phyloP scores from a whole-genome alignment of 1,139 yeast species.

The Nakaseomyces sp. region DNA sequence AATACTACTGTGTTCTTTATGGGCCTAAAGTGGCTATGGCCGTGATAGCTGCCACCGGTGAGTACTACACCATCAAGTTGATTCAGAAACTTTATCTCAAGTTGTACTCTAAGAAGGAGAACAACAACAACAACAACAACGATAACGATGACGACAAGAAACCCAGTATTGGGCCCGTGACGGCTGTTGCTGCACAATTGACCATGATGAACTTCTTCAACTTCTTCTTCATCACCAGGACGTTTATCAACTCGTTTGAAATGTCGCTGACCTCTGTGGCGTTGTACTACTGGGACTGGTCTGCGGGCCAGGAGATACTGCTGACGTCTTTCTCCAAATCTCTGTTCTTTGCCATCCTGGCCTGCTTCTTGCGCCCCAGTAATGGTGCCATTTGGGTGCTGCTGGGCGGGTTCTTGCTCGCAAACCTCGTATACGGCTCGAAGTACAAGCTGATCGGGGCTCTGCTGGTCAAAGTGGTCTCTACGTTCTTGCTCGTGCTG shows the following conservation, averaged over 20 bases:
- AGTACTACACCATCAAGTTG: conserved; percentile 47
- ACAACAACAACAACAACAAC: conserved; percentile 9
- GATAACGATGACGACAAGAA: conserved; percentile 20
- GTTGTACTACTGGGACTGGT: conserved; percentile 67
- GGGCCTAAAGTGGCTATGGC: conserved; percentile 68
- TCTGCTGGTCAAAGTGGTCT: conserved; percentile 21
- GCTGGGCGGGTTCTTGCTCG: conserved; percentile 39
- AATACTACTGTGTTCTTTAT: conserved; percentile 33
- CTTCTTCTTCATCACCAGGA: conserved; percentile 70
- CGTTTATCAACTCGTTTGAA: conserved; percentile 82
- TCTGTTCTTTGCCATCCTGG: conserved; percentile 41
- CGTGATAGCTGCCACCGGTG: conserved; percentile 62
- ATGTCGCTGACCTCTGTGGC: conserved; percentile 64
- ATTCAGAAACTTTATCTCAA: conserved; percentile 32
- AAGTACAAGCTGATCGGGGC: conserved; percentile 11
- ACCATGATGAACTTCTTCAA: conserved; percentile 72
- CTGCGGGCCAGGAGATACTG: conserved; percentile 16
- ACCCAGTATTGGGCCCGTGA: conserved; percentile 8
- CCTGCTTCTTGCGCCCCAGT: conserved; percentile 75
- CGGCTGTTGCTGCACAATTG: conserved; percentile 31
- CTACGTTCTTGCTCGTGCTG: conserved; percentile 15
- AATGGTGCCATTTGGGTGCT: conserved; percentile 66
- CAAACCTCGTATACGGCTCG: conserved; percentile 13
- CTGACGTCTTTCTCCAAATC: conserved; percentile 19
- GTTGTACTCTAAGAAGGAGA: conserved; percentile 29